Percentiles rank a stretch among this genome's conserved stretches.
Evolutionary conservation across 805 yeast genomes (phyloP).

Genomic region (Zygosaccharomyces rouxii): DNA sequence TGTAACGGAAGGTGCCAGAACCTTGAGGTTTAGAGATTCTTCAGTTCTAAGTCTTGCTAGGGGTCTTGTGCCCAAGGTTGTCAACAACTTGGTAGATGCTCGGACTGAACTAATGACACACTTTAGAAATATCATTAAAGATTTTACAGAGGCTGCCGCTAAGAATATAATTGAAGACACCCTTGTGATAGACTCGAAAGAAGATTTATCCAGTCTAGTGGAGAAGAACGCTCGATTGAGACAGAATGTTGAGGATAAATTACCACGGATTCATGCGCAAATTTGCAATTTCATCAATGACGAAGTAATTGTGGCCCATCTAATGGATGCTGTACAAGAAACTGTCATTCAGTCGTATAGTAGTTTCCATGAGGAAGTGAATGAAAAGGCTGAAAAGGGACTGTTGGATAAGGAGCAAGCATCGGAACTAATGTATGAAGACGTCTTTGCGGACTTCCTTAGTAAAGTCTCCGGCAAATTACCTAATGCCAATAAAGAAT

Average conservation of each 20-base stretch:
- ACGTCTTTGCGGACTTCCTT: constrained; percentile 50
- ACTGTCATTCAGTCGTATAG: constrained; percentile 56
- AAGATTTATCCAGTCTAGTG: constrained; percentile 24
- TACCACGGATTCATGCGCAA: constrained; percentile 53
- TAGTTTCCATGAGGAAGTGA: constrained; percentile 41
- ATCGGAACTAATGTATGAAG: constrained; percentile 59
- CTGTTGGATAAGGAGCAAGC: constrained; percentile 30
- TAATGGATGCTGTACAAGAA: constrained; percentile 65
- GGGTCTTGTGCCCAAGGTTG: constrained; percentile 73
- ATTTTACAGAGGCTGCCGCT: constrained; percentile 58
- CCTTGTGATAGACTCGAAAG: constrained; percentile 24
- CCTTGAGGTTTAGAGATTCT: constrained; percentile 9
- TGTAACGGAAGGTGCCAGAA: constrained; percentile 27
- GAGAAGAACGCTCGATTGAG: constrained; percentile 40
- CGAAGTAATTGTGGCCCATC: constrained; percentile 42
- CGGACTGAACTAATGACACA: constrained; percentile 67
- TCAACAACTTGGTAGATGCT: constrained; percentile 78
- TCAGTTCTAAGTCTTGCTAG: constrained; percentile 48
- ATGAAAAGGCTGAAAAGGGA: constrained; percentile 25
- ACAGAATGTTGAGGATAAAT: constrained; percentile 45
- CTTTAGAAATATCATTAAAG: constrained; percentile 64
- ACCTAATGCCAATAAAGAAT: constrained; percentile 9
- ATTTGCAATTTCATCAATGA: constrained; percentile 57
- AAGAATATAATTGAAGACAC: constrained; percentile 47
- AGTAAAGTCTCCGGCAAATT: constrained; percentile 33